Percentiles rank a stretch among this genome's conserved stretches.
phyloP scores from a whole-genome alignment of 2,329 filamentous ascomycete genomes.

The Neophaeococcomyces aloes region DNA sequence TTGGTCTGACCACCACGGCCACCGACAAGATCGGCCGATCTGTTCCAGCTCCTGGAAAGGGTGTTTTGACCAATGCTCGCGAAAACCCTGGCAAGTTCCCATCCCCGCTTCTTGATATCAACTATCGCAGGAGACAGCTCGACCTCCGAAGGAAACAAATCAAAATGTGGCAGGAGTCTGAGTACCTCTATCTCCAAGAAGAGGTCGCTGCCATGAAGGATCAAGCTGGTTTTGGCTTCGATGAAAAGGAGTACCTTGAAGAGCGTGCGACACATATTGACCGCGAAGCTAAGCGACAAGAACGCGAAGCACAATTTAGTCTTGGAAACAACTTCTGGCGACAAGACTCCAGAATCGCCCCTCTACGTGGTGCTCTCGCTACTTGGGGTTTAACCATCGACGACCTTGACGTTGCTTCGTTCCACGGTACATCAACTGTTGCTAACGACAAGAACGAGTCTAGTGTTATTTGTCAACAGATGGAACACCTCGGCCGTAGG shows the following conservation, averaged over 20 bases:
- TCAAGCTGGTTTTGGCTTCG: constrained; percentile 57
- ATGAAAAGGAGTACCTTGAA: constrained; percentile 73
- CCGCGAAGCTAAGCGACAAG: constrained; percentile 75
- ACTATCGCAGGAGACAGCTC: constrained; percentile 90
- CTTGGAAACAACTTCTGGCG: constrained; percentile 99
- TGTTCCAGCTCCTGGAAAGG: constrained; percentile 89
- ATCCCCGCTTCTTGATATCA: constrained; percentile 91
- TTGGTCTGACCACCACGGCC: constrained; percentile 87
- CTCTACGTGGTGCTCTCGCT: constrained; percentile 86
- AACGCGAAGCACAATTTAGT: constrained; percentile 84
- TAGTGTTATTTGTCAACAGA: constrained; percentile 90
- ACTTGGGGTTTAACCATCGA: constrained; percentile 98
- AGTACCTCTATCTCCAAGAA: constrained; percentile 84
- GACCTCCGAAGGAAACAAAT: constrained; percentile 89
- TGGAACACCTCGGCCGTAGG: constrained; percentile 83
- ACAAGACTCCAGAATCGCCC: constrained; percentile 83
- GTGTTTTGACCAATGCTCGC: constrained; percentile 89
- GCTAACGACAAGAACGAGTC: constrained; percentile 99
- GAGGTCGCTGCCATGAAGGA: constrained; percentile 86
- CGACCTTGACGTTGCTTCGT: constrained; percentile 87
- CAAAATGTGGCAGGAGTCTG: constrained; percentile 91
- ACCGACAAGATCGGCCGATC: constrained; percentile 99
- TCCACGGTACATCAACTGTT: constrained; percentile 97
- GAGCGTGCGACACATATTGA: constrained; percentile 81
- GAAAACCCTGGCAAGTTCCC: constrained; percentile 87